Evolutionary conservation across 2,329 filamentous ascomycete species (phyloP).

Genomic region (Tolypocladium nubicola): DNA sequence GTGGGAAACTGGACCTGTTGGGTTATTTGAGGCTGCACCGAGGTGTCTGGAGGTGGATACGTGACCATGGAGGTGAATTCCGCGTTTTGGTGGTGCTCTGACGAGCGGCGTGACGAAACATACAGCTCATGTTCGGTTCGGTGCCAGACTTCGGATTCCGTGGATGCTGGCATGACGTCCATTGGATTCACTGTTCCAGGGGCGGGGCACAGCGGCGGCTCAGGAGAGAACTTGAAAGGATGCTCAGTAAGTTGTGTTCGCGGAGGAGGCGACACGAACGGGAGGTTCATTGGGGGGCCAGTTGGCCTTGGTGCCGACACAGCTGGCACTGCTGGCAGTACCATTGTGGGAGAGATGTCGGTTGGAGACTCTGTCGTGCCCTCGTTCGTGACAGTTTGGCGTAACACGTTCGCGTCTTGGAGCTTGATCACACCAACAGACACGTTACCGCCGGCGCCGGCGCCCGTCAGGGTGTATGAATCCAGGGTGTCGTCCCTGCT

Average conservation of each 20-base stretch:
- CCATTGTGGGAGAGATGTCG: conserved; percentile 12
- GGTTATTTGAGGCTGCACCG: conserved; percentile 6
- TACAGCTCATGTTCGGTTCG: conserved; percentile 25
- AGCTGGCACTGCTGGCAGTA: neutral
- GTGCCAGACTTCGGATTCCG: conserved; percentile 25
- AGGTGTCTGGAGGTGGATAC: conserved; percentile 13
- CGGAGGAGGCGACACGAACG: neutral
- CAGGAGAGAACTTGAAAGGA: conserved; percentile 13
- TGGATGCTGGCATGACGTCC: conserved; percentile 38
- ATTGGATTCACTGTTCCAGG: conserved; percentile 42
- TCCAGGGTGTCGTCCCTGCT: conserved; percentile 18
- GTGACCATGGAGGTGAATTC: conserved; percentile 2
- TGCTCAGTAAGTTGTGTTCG: neutral
- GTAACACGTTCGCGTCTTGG: neutral
- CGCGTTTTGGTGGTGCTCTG: conserved; percentile 3
- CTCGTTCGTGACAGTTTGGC: conserved; percentile 4
- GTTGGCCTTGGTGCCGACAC: conserved; percentile 6
- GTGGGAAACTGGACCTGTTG: conserved; percentile 17
- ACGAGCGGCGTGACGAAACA: conserved; percentile 15
- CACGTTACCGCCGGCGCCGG: neutral
- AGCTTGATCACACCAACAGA: neutral
- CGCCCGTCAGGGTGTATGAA: conserved; percentile 8
- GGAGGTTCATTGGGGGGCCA: conserved; percentile 4
- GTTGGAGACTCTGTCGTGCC: conserved; percentile 19
- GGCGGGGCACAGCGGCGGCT: conserved; percentile 22